Base-by-base conservation (phyloP, 768 basidiomycete species). In the Boletus bicolor region DNA sequence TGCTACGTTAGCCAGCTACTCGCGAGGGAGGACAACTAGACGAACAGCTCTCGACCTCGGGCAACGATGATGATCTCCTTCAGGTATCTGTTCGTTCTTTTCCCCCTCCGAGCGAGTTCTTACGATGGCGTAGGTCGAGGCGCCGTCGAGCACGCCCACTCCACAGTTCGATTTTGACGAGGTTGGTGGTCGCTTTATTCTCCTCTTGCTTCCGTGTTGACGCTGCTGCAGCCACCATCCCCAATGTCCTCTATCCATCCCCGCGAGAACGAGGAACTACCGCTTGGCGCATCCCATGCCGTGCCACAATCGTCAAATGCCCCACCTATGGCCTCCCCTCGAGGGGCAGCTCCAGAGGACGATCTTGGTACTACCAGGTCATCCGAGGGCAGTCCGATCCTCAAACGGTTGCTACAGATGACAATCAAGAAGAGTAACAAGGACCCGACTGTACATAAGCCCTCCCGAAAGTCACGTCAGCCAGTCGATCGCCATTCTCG, bases 341-440 rank as follows among this genome's bases (percentile, higher is more conserved):
- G 6, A 11, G 11, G n/a, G 0, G 6, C 24, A 12, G 5, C 5
- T 30, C 17, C n/a, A 12, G 28, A 45, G 0, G 4, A n/a, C 6
- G 19, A 12, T n/a, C 0, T 2, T 1, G 5, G n/a, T 30, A 15
- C 5, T 15, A 5, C 1, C 8, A 24, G 2, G 37, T n/a, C 24
- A 19, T 19, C 39, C 6, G 4, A 7, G n/a, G 30, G 14, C 14
- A 35, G 14, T 21, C 34, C 0, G 8, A 35, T 35, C 7, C 2
- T 47, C 15, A 35, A 35, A 35, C 35, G 15, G 34, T 15, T 9
- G 7, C 2, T 35, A 14, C 46, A 8, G 5, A 21, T 8, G 9
- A 8, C 10, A 15, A 21, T 36, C 34, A 19, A 14, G 34, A 21
- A 24, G 21, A 3, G 34, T 9, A 24, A 21, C 7, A 47, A 47